Percentiles rank a stretch among this genome's conserved stretches.
These are phyloP conservation scores for Nothophoma quercina DNA, from an alignment of 2,329 filamentous ascomycete genomes.

Conservation along the genomic window DNA sequence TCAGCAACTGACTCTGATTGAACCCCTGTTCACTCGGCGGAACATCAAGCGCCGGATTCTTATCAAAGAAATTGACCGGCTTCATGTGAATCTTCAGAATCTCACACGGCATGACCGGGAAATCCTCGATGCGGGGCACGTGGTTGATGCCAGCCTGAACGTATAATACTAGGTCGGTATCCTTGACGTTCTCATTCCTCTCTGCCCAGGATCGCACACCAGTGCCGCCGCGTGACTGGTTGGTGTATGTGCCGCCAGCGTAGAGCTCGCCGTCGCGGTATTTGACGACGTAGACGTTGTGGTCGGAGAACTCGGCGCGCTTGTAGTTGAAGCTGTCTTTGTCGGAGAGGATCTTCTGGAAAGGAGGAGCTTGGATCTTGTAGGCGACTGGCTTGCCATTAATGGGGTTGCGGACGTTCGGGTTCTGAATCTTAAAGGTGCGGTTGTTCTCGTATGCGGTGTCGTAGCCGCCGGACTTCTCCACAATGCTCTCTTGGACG, in stretches of 20 bases:
- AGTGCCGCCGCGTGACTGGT: constrained; percentile 63
- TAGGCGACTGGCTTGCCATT: constrained; percentile 59
- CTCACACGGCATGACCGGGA: constrained; percentile 67
- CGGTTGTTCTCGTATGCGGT: constrained; percentile 55
- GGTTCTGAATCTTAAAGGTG: constrained; percentile 60
- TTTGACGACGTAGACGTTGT: constrained; percentile 65
- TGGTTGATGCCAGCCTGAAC: constrained; percentile 67
- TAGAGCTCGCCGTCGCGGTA: constrained; percentile 67
- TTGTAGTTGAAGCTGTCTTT: constrained; percentile 63
- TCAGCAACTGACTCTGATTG: constrained; percentile 52
- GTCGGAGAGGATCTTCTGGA: constrained; percentile 61
- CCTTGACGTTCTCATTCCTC: constrained; percentile 61
- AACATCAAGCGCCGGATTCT: constrained; percentile 67
- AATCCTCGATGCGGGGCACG: constrained; percentile 63
- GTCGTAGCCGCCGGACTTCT: constrained; percentile 60
- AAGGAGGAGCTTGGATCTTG: constrained; percentile 59
- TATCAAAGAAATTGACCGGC: constrained; percentile 66
- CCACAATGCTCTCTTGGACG: constrained; percentile 56
- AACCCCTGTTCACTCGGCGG: constrained; percentile 60
- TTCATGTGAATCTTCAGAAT: constrained; percentile 65
- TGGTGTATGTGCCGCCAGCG: constrained; percentile 67
- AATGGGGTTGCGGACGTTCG: constrained; percentile 54
- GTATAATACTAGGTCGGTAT: constrained; percentile 65
- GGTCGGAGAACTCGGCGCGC: constrained; percentile 65
- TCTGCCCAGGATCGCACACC: constrained; percentile 59